A percentile compares a stretch with the other conserved stretches of the same genome.
phyloP scores from a whole-genome alignment of 2,329 filamentous ascomycete species.

The Fusarium citri region DNA sequence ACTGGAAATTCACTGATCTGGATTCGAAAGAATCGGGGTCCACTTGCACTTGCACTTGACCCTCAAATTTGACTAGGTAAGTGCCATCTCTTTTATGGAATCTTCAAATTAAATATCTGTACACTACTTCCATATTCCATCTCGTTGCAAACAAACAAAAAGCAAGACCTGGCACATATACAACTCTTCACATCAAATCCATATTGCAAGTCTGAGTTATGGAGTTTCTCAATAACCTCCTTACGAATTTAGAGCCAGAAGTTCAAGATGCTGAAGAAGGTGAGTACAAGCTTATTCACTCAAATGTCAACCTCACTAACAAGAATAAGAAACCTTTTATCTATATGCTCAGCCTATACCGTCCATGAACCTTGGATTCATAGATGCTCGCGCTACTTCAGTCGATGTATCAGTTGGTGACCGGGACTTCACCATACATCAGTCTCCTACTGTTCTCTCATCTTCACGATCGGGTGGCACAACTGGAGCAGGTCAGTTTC shows the following conservation, averaged over 20 bases:
- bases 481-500: slow-evolving; percentile 61
- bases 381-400: slow-evolving; percentile 75
- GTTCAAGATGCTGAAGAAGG: slow-evolving; percentile 64
- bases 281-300: slow-evolving; percentile 21
- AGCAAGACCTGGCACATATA: not conserved
- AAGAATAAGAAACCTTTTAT: slow-evolving; percentile 84
- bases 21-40: not conserved
- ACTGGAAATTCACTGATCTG: not conserved
- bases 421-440: slow-evolving; percentile 79
- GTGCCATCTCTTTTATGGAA: not conserved
- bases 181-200: not conserved
- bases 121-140: not conserved
- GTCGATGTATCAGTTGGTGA: slow-evolving; percentile 76
- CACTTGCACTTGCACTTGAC: not conserved
- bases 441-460: slow-evolving; percentile 84
- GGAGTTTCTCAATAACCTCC: slow-evolving; percentile 40
- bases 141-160: not conserved
- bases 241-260: slow-evolving; percentile 55
- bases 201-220: not conserved
- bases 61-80: not conserved
- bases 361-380: slow-evolving; percentile 84
- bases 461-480: slow-evolving; percentile 75
- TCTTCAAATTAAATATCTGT: not conserved
- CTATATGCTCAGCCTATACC: slow-evolving; percentile 83
- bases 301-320: slow-evolving; percentile 5